Base-by-base conservation (phyloP, 768 basidiomycete genomes). In the Lyophyllum shimeji region DNA sequence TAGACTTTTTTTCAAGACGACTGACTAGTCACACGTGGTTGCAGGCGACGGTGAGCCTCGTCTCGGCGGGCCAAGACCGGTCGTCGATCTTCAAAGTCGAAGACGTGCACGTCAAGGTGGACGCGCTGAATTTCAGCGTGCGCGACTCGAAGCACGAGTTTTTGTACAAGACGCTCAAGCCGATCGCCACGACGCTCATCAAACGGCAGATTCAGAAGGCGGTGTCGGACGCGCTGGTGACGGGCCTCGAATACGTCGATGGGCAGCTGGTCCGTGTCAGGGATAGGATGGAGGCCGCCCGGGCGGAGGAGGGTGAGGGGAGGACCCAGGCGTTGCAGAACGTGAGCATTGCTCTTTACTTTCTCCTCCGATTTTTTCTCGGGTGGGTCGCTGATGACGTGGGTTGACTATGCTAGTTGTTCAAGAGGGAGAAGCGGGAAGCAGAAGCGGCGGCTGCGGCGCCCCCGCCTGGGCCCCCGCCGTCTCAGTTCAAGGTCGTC, bases 101-200 rank as follows among this genome's bases (percentile, higher is more conserved):
- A 60, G 69, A 82, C 50, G 84, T 92, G 18, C 70, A 84, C 44
- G 89, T 92, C 69, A 92, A 93, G 67, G 87, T 98, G 52, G 91
- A 90, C 64, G 79, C 85, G 15, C 82, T 98, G 64, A 94, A 90
- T 73, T 96, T 95, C 74, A 82, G 85, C 23, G 92, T 99, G 63
- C 84, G 93, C 4, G 95, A 98, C 61, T 83, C 88, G 59, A 95
- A 95, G 72, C 94, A 97, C 72, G 90, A 94, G 64, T 72, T 89
- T 23, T 69, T 95, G 59, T 96, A 95, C 80, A 93, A 90, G 78
- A 87, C 90, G 0, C 62, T 97, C 37, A 84, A 82, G 51, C 87
- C 89, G 3, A 78, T 94, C 39, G 90, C 90, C 12, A 93, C 85
- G 1, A 83, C 82, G 6, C 74, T 97, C 37, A 85, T 99, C 64